Evolutionary conservation across 306 rosid genomes (phyloP).

Genomic region (Corylus americana): DNA sequence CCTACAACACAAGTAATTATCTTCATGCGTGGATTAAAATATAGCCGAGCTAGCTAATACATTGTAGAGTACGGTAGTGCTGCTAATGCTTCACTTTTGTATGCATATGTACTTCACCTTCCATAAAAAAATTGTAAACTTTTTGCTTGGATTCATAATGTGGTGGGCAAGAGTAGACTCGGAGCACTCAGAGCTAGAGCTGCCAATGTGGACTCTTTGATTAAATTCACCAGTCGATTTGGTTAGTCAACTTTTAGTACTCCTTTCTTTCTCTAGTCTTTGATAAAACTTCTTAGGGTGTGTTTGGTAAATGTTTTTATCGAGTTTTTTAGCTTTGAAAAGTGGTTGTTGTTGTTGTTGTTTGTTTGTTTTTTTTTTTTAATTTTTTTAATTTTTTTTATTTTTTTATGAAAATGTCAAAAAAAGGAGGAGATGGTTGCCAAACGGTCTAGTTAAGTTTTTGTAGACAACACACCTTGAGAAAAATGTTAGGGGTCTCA

Average conservation of each 20-base stretch:
- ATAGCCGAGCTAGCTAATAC: neutral
- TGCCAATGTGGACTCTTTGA: neutral
- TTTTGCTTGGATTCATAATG: neutral
- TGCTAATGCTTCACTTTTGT: slow-evolving; percentile 1
- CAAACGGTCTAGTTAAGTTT: no score
- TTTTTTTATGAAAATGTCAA: no score
- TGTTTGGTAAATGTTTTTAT: no score
- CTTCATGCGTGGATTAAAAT: neutral
- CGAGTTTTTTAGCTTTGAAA: no score
- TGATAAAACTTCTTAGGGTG: neutral
- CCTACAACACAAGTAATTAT: neutral
- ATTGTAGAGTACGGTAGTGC: neutral
- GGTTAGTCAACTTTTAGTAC: neutral
- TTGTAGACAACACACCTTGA: no score
- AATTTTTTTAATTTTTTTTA: no score
- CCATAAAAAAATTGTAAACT: neutral
- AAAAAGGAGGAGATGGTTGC: no score
- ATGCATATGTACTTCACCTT: neutral
- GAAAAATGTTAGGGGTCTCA: no score
- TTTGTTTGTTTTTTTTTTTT: no score
- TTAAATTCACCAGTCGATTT: no score
- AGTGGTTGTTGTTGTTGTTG: no score
- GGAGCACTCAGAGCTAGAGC: neutral
- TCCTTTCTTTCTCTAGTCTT: neutral
- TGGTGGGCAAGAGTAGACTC: neutral